Conservation (phyloP, 1,284 basidiomycete species). For the Austropuccinia psidii region DNA sequence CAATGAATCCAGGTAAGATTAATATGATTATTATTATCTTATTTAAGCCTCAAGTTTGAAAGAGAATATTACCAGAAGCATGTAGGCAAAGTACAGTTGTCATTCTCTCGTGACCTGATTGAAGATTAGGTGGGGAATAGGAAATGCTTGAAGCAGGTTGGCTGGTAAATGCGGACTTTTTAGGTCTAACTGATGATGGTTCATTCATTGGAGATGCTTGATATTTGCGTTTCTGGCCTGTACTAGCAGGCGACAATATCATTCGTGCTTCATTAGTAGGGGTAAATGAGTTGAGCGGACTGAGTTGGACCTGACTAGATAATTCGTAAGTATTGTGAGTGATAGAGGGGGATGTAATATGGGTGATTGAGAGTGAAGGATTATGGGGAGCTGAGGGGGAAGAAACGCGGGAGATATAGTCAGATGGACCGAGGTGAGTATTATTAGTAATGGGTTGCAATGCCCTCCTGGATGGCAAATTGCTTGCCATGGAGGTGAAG, state of each 20-base stretch:
- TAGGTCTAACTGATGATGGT: neutral
- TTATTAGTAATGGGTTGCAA: neutral
- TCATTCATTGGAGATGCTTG: neutral
- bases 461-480: neutral
- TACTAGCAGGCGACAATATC: neutral
- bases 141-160: neutral
- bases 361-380: too few relatives aligned
- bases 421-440: neutral
- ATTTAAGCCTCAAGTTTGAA: neutral
- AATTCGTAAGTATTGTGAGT: neutral
- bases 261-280: too few relatives aligned
- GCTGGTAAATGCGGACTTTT: neutral
- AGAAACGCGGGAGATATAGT: neutral
- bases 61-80: constrained; percentile 20
- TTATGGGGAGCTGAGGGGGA: neutral
- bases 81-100: constrained; percentile 31
- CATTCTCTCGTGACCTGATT: constrained; percentile 27
- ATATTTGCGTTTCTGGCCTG: constrained; percentile 12
- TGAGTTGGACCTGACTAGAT: neutral
- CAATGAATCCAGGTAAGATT: neutral
- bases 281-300: constrained; percentile 3
- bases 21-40: neutral
- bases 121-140: constrained; percentile 3
- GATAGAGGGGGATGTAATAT: neutral
- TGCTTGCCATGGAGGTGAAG: neutral